A percentile compares a stretch with the other conserved stretches of the same genome.
Conservation (phyloP, 202 grass and related monocot genomes). For the Brachypodium distachyon region DNA sequence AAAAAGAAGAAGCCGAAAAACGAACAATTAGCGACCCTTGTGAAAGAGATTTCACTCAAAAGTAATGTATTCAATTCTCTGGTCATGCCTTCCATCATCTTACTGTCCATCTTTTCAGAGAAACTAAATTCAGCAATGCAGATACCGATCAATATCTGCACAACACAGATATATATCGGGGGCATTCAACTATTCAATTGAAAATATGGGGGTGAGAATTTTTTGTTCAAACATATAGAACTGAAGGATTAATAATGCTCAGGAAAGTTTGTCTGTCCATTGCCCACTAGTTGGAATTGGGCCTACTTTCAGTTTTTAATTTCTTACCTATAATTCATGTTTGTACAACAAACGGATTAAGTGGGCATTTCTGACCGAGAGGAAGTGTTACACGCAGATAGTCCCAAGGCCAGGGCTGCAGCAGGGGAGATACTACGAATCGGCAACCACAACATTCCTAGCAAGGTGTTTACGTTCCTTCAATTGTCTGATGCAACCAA, state of each 20-base stretch:
- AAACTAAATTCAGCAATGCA: neutral
- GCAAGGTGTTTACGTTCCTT: constrained; percentile 56
- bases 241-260: neutral
- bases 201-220: neutral
- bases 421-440: constrained; percentile 79
- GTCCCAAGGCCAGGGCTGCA: constrained; percentile 47
- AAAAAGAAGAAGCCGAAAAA: constrained; percentile 34
- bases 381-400: constrained; percentile 40
- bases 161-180: neutral
- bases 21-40: constrained; percentile 24
- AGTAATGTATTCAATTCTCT: constrained; percentile 17
- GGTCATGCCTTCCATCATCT: neutral
- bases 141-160: neutral
- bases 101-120: neutral
- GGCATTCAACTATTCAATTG: neutral
- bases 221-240: neutral
- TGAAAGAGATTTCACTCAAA: constrained; percentile 40
- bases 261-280: neutral
- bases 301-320: neutral
- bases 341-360: neutral
- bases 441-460: constrained; percentile 72
- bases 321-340: neutral
- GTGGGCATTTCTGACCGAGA: neutral
- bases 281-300: neutral
- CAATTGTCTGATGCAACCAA: constrained; percentile 69